Base-by-base conservation (phyloP, 805 yeast genomes). In the Huiozyma sinensis region DNA sequence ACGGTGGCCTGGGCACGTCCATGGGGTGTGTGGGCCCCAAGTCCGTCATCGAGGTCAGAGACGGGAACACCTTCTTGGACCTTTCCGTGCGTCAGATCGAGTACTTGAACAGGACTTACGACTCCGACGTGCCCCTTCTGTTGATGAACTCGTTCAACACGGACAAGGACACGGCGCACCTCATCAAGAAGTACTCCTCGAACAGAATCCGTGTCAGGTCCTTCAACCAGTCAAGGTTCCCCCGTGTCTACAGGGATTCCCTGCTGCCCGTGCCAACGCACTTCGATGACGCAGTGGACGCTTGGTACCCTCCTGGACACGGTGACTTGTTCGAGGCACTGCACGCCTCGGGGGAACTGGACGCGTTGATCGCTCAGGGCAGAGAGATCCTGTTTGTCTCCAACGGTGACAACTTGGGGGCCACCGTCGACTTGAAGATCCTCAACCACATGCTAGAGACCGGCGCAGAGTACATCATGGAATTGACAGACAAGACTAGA, bases 241-340 rank as follows among this genome's bases (percentile, higher is more conserved):
- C 98, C 58, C 80, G 98, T 69, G 87, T 92, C 52, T 83, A 76
- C 71, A 87, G 84, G 70, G 98, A 92, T 66, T 86, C 97, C n/a
- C 69, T 88, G 56, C 76, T 92, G 63, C 98, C 98, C 28, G 96
- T 90, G 40, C 97, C 98, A 47, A 77, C 83, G 52, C 61, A 75
- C 33, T 74, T 64, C 51, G 80, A 81, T 48, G 95, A 87, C 41
- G 72, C 73, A 37, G 73, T 84, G 55, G 90, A 86, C 57, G 73
- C 84, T 46, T 92, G 98, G 98, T 92, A 92, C 64, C 98, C 98
- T 41, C 98, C 98, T n/a, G 98, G 98, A 43, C 98, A 92, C 67
- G 98, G 98, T 69, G 98, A 92, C 69, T 71, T 92, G 65, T 92
- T 89, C 55, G 98, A 92, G 70, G 72, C 92, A 24, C 72, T 92